Evolutionary conservation across 208 protist genomes (phyloP).

Genomic region (Trypanosoma mega): DNA sequence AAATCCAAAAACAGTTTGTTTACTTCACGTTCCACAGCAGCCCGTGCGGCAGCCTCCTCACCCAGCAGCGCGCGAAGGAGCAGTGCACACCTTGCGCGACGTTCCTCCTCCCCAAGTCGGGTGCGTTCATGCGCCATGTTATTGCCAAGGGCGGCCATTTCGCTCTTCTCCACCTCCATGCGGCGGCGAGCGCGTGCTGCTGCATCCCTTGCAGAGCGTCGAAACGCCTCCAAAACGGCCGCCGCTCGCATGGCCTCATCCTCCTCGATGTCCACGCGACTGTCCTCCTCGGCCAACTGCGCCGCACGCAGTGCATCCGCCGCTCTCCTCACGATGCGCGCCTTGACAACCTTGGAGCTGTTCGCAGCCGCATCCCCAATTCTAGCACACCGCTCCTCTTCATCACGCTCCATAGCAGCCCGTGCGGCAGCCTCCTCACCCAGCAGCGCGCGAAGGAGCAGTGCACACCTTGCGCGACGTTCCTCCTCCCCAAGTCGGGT

Average conservation of each 20-base stretch:
- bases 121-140: not conserved
- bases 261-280: slow-evolving; percentile 3
- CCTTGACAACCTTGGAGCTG: not conserved
- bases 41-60: not conserved
- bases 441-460: not conserved
- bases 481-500: not conserved
- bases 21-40: not conserved
- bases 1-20: not conserved
- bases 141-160: not conserved
- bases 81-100: not conserved
- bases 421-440: not conserved
- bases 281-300: not conserved
- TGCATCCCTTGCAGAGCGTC: not conserved
- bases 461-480: not conserved
- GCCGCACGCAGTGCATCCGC: not conserved
- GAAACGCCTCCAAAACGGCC: not conserved
- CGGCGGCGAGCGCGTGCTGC: not conserved
- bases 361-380: not conserved
- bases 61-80: not conserved
- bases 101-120: slow-evolving; percentile 1
- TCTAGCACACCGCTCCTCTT: not conserved
- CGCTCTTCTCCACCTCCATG: not conserved
- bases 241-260: not conserved
- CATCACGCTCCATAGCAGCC: not conserved
- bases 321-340: not conserved